phyloP scores from a whole-genome alignment of 2,329 filamentous ascomycete species.

The Oidium heveae region DNA sequence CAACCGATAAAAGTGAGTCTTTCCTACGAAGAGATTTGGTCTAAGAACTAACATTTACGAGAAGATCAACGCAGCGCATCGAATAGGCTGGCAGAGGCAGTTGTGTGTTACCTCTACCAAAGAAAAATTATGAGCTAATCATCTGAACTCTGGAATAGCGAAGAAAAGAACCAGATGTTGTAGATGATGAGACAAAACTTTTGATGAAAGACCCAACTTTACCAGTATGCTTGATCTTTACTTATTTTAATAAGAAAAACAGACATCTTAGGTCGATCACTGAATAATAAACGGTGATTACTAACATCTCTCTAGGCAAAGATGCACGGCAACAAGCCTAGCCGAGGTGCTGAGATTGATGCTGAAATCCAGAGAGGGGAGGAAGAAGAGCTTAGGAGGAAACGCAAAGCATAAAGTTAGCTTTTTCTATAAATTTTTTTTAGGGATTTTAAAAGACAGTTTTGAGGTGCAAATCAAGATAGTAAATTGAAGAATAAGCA shows the following conservation, averaged over 20 bases:
- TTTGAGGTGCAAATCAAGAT: too few relatives aligned
- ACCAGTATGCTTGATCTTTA: constrained; percentile 19
- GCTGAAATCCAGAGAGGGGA: constrained; percentile 43
- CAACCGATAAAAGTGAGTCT: constrained; percentile 43
- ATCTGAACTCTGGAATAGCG: not conserved
- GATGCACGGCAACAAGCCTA: constrained; percentile 48
- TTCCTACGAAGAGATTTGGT: not conserved
- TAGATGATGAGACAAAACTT: constrained; percentile 7
- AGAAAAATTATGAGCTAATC: not conserved
- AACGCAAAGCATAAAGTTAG: constrained; percentile 17
- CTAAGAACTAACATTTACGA: constrained; percentile 2
- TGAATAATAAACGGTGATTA: not conserved
- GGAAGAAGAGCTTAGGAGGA: constrained; percentile 37
- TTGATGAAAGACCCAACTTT: constrained; percentile 27
- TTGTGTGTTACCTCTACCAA: not conserved
- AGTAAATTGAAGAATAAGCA: too few relatives aligned
- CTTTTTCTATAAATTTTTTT: not conserved
- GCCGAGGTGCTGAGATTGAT: constrained; percentile 46
- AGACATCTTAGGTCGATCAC: too few relatives aligned
- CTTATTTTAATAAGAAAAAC: too few relatives aligned
- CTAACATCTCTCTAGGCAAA: constrained; percentile 21
- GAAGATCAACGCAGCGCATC: constrained; percentile 48
- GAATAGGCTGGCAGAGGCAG: constrained; percentile 33
- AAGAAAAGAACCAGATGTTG: not conserved
- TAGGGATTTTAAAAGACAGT: too few relatives aligned